Conservation (phyloP, 2,329 filamentous ascomycete species). For the Cladosporium halotolerans region DNA sequence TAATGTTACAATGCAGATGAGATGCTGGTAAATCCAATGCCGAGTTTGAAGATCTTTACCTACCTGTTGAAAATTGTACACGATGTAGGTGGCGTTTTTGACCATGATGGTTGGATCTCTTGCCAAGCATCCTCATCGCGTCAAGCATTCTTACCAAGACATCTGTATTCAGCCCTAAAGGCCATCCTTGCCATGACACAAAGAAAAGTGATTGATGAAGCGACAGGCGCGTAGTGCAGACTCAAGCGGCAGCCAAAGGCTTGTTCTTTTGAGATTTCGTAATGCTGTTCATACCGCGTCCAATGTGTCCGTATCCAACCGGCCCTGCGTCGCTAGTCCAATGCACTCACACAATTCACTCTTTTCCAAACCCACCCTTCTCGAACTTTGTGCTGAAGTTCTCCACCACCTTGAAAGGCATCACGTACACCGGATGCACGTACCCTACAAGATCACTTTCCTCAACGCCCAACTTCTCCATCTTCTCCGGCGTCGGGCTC, state of each 20-base stretch:
- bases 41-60: background rate
- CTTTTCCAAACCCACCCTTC: slow-evolving; percentile 14
- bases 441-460: slow-evolving; percentile 62
- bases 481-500: slow-evolving; percentile 44
- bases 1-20: background rate
- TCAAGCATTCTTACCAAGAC: background rate
- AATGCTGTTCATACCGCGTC: background rate
- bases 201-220: background rate
- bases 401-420: slow-evolving; percentile 65
- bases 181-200: background rate
- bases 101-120: background rate
- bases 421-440: slow-evolving; percentile 78
- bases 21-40: background rate
- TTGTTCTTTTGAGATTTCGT: background rate
- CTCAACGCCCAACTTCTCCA: slow-evolving; percentile 56
- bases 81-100: background rate
- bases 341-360: background rate
- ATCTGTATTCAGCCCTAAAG: background rate
- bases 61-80: background rate
- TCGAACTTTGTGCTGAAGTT: slow-evolving; percentile 24
- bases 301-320: background rate
- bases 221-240: too few species aligned
- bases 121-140: background rate
- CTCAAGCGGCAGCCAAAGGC: too few species aligned
- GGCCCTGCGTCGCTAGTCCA: background rate